Evolutionary conservation across 2,329 filamentous ascomycete species (phyloP).

Genomic region (Aspergillus sojae): DNA sequence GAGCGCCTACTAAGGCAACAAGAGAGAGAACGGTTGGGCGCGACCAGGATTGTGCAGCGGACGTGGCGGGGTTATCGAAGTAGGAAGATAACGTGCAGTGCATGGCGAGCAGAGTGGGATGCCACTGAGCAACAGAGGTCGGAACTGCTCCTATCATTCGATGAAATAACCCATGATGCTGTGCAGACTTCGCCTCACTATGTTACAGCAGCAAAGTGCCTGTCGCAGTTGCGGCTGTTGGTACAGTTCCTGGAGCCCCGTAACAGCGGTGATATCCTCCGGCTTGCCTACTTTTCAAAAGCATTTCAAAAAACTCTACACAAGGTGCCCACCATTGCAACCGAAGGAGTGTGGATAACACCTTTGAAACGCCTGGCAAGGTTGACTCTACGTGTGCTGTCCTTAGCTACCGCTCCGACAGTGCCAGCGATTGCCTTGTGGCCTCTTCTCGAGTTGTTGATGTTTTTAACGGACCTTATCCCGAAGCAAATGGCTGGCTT

Average conservation of each 20-base stretch:
- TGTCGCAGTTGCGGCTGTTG: slow-evolving; percentile 64
- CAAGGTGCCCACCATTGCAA: slow-evolving; percentile 39
- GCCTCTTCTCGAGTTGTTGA: slow-evolving; percentile 38
- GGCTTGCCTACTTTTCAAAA: slow-evolving; percentile 49
- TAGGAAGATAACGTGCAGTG: slow-evolving; percentile 60
- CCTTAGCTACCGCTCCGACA: slow-evolving; percentile 25
- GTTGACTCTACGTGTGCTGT: slow-evolving; percentile 38
- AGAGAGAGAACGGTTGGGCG: slow-evolving; percentile 76
- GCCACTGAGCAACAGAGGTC: slow-evolving; percentile 51
- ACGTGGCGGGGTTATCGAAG: slow-evolving; percentile 77
- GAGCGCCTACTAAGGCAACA: slow-evolving; percentile 79
- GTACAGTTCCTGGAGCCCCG: slow-evolving; percentile 66
- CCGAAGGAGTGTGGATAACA: slow-evolving; percentile 45
- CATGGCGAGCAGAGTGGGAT: slow-evolving; percentile 67
- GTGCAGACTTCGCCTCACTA: slow-evolving; percentile 46
- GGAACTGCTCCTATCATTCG: slow-evolving; percentile 28
- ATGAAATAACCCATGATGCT: slow-evolving; percentile 52
- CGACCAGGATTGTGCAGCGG: slow-evolving; percentile 73
- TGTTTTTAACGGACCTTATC: slow-evolving; percentile 41
- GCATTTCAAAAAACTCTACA: slow-evolving; percentile 44
- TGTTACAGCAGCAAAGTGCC: slow-evolving; percentile 37
- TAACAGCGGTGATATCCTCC: slow-evolving; percentile 40
- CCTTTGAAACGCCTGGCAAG: slow-evolving; percentile 42
- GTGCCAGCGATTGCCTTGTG: slow-evolving; percentile 28
- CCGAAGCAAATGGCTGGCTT: slow-evolving; percentile 44